phyloP scores from a whole-genome alignment of 805 yeast genomes.

The Starmerella vitae region DNA sequence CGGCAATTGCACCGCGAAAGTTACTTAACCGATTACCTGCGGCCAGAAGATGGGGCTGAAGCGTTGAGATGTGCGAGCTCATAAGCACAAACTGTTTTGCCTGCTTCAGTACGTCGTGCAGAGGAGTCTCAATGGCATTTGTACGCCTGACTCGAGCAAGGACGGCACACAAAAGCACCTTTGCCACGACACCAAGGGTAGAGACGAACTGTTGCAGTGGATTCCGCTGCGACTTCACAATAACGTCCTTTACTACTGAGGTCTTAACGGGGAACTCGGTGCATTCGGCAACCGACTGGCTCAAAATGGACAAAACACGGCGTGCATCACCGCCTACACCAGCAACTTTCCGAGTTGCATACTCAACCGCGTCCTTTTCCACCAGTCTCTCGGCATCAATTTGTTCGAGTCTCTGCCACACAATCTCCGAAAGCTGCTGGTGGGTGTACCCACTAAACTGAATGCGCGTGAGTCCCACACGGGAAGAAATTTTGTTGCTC shows the following conservation, averaged over 20 bases:
- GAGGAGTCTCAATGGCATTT: constrained; percentile 53
- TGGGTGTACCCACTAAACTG: constrained; percentile 82
- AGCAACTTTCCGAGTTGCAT: constrained; percentile 88
- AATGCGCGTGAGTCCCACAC: constrained; percentile 76
- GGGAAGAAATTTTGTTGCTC: constrained; percentile 77
- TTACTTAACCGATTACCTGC: constrained; percentile 39
- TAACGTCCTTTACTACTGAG: constrained; percentile 60
- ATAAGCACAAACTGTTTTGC: constrained; percentile 41
- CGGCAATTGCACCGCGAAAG: constrained; percentile 46
- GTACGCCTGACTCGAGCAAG: constrained; percentile 50
- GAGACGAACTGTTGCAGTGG: constrained; percentile 50
- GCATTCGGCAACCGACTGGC: constrained; percentile 60
- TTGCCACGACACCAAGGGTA: constrained; percentile 52
- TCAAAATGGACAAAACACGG: constrained; percentile 74
- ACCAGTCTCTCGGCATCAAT: constrained; percentile 29
- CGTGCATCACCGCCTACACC: constrained; percentile 97
- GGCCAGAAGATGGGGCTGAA: constrained; percentile 14
- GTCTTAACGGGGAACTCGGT: constrained; percentile 29
- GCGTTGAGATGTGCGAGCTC: constrained; percentile 26
- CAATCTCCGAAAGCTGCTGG: constrained; percentile 61
- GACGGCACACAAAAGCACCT: constrained; percentile 57
- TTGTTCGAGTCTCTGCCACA: constrained; percentile 56
- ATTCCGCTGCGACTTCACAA: constrained; percentile 62
- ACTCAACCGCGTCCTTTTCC: constrained; percentile 51
- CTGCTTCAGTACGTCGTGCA: constrained; percentile 74